phyloP scores from a whole-genome alignment of 352 stramenopile species.

The Pythium diclinum region DNA sequence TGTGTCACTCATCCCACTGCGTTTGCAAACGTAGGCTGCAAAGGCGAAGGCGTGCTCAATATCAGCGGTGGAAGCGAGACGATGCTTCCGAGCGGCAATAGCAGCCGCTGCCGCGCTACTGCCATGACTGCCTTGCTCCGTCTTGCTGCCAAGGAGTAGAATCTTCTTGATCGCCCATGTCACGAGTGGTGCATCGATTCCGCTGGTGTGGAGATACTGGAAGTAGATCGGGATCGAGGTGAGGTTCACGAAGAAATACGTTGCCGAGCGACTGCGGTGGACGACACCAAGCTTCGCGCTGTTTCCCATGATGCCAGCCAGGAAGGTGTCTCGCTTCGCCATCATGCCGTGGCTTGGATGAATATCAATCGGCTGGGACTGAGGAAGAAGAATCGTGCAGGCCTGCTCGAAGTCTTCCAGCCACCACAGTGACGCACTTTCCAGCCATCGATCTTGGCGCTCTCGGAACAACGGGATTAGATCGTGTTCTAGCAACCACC shows the following conservation, averaged over 20 bases:
- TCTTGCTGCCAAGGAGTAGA: slow-evolving; percentile 2
- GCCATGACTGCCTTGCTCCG: not conserved
- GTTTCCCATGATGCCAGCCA: not conserved
- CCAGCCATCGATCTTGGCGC: slow-evolving; percentile 65
- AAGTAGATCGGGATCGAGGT: slow-evolving; percentile 86
- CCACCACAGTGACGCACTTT: slow-evolving; percentile 82
- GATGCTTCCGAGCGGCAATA: slow-evolving; percentile 17
- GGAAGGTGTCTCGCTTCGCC: slow-evolving; percentile 18
- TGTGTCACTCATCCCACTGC: slow-evolving; percentile 76
- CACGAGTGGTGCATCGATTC: slow-evolving; percentile 52
- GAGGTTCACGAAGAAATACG: slow-evolving; percentile 79
- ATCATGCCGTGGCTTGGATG: slow-evolving; percentile 4
- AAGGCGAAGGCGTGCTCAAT: slow-evolving; percentile 86
- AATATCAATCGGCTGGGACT: slow-evolving; percentile 64
- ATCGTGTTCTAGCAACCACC: slow-evolving; percentile 59
- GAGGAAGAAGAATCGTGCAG: slow-evolving; percentile 56
- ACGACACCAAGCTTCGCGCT: slow-evolving; percentile 28
- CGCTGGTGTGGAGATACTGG: slow-evolving; percentile 71
- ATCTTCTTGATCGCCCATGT: slow-evolving; percentile 61
- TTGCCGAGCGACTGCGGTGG: slow-evolving; percentile 43
- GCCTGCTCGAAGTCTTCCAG: slow-evolving; percentile 85
- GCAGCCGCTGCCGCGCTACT: slow-evolving; percentile 10
- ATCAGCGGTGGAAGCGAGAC: slow-evolving; percentile 57
- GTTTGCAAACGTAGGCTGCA: slow-evolving; percentile 80
- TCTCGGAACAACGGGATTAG: slow-evolving; percentile 62